A percentile compares a stretch with the other conserved stretches of the same genome.
phyloP scores from a whole-genome alignment of 164 flowering plant genomes.

The Annona cherimola region DNA sequence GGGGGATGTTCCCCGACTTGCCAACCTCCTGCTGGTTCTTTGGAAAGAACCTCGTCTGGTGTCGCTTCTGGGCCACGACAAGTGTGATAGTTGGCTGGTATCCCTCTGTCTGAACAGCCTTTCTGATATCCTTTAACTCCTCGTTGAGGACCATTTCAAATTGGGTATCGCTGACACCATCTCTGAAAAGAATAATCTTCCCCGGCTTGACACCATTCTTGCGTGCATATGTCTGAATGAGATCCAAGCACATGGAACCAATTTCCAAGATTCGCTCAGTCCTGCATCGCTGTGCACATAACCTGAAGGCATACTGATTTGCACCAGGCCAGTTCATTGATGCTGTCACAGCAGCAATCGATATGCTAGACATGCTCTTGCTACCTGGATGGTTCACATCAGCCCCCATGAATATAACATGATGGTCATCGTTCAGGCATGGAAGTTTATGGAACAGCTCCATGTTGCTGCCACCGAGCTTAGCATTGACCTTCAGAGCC shows the following conservation, averaged over 20 bases:
- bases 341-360: constrained; percentile 77
- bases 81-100: constrained; percentile 59
- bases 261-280: constrained; percentile 41
- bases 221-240: constrained; percentile 36
- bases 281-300: constrained; percentile 45
- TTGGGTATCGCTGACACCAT: constrained; percentile 83
- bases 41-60: constrained; percentile 63
- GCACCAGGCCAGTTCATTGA: constrained; percentile 81
- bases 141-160: constrained; percentile 76
- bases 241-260: constrained; percentile 60
- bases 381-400: constrained; percentile 80
- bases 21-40: constrained; percentile 26
- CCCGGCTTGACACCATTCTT: constrained; percentile 38
- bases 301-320: constrained; percentile 57
- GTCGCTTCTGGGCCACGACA: constrained; percentile 71
- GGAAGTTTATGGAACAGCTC: constrained; percentile 53
- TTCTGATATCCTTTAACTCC: constrained; percentile 37
- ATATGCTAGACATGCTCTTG: constrained; percentile 39
- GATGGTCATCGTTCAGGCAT: constrained; percentile 25
- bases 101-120: constrained; percentile 17
- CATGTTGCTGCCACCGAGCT: constrained; percentile 78
- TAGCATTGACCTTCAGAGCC: constrained; percentile 76
- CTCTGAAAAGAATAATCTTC: constrained; percentile 67
- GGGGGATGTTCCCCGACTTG: constrained; percentile 40
- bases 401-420: constrained; percentile 78